phyloP scores from a whole-genome alignment of 208 protist species.

The Leishmania arabica region DNA sequence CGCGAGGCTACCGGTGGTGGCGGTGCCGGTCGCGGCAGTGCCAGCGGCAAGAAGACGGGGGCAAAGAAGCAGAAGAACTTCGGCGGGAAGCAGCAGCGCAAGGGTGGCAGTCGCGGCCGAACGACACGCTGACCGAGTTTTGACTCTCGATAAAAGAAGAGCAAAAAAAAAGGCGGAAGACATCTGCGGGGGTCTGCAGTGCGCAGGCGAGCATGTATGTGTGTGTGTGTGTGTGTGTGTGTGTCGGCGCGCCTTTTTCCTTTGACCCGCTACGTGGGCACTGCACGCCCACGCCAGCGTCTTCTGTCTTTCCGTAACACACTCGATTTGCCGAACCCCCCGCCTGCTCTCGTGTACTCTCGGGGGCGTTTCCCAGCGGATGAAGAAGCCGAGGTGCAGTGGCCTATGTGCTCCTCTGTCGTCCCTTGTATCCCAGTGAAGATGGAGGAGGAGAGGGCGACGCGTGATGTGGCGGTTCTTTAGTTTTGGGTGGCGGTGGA shows the following conservation, averaged over 20 bases:
- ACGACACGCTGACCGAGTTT: slow-evolving; percentile 10
- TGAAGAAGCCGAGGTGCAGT: neutral
- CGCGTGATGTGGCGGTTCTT: neutral
- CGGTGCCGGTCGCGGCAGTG: neutral
- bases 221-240: neutral
- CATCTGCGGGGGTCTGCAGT: neutral
- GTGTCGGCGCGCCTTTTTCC: neutral
- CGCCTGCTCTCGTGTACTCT: neutral
- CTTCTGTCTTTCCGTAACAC: neutral
- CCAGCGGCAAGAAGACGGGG: slow-evolving; percentile 11
- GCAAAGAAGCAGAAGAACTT: slow-evolving; percentile 16
- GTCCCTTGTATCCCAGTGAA: neutral
- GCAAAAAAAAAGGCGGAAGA: neutral
- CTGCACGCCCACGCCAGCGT: neutral
- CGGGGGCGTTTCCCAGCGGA: neutral
- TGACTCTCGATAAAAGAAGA: neutral
- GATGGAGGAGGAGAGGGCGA: neutral
- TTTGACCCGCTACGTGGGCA: neutral
- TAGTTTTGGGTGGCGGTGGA: neutral
- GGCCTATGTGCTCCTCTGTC: neutral
- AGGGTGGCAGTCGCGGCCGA: neutral
- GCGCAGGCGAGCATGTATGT: neutral
- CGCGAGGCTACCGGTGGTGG: neutral
- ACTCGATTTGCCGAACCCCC: neutral
- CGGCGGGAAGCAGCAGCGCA: slow-evolving; percentile 13